These are phyloP conservation scores for Kluyveromyces starmeri DNA, from an alignment of 805 yeast genomes.

Conservation along the genomic window DNA sequence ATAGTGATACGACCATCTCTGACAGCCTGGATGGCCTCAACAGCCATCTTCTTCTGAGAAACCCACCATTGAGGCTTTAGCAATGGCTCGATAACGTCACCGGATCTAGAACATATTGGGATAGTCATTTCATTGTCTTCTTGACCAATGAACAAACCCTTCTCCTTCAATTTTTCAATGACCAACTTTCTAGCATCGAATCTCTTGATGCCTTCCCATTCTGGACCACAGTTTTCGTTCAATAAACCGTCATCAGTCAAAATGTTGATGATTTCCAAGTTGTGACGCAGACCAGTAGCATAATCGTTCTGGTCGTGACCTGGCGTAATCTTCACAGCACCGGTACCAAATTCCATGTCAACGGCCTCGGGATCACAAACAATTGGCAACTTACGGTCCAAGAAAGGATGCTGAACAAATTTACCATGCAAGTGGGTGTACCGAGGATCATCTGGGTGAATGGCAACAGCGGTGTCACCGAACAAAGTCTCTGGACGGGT, in stretches of 20 bases:
- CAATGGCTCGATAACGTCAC: conserved; percentile 93
- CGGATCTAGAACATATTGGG: conserved; percentile 92
- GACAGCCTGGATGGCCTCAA: conserved; percentile 78
- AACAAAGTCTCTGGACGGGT: conserved; percentile 98
- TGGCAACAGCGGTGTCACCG: conserved; percentile 97
- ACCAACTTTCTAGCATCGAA: conserved; percentile 87
- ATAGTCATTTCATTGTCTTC: conserved; percentile 93
- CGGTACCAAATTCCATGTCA: conserved; percentile 99
- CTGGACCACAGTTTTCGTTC: conserved; percentile 82
- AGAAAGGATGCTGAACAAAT: conserved; percentile 81
- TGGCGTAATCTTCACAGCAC: conserved; percentile 98
- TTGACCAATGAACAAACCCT: conserved; percentile 73
- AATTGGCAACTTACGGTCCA: conserved; percentile 79
- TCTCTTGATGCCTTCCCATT: conserved; percentile 84
- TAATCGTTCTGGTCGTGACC: conserved; percentile 98
- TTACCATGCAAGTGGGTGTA: conserved; percentile 94
- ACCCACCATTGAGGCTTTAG: conserved; percentile 99
- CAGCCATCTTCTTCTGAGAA: conserved; percentile 79
- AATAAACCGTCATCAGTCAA: conserved; percentile 85
- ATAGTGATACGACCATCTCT: conserved; percentile 72
- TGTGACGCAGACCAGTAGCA: conserved; percentile 89
- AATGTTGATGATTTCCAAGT: conserved; percentile 80
- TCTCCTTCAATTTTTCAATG: conserved; percentile 66
- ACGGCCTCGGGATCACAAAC: conserved; percentile 87
- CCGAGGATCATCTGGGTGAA: conserved; percentile 90